Percentiles rank a stretch among this genome's conserved stretches.
phyloP scores from a whole-genome alignment of 495 filamentous ascomycete species.

The Trichoderma parareesei region DNA sequence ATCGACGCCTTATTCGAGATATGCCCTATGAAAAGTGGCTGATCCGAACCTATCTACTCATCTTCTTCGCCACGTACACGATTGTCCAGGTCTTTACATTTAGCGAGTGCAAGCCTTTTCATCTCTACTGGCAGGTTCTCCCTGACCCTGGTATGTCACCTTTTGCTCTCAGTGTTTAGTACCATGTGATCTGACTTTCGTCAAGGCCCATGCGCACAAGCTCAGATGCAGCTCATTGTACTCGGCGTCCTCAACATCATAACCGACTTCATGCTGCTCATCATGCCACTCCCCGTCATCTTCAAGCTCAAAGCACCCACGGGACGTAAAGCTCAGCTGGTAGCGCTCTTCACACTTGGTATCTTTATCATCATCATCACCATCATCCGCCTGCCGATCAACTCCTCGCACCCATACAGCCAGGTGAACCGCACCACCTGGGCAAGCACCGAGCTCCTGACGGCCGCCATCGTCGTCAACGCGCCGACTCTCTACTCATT shows the following conservation, averaged over 20 bases:
- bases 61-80: constrained; percentile 24
- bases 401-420: constrained; percentile 23
- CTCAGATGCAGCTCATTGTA: constrained; percentile 31
- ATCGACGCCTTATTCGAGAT: not conserved
- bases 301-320: constrained; percentile 24
- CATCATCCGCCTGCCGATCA: constrained; percentile 29
- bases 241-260: constrained; percentile 34
- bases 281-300: constrained; percentile 33
- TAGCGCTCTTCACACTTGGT: constrained; percentile 31
- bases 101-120: constrained; percentile 37
- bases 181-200: not conserved
- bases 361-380: constrained; percentile 36
- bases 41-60: not conserved
- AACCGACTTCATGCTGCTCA: constrained; percentile 36
- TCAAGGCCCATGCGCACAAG: constrained; percentile 29
- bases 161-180: not conserved
- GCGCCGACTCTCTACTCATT: constrained; percentile 29
- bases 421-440: constrained; percentile 36
- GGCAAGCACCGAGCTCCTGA: constrained; percentile 35
- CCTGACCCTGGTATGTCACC: constrained; percentile 23
- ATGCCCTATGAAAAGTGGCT: not conserved
- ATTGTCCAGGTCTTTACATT: constrained; percentile 32
- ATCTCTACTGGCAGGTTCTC: constrained; percentile 35
- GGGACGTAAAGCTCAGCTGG: constrained; percentile 29
- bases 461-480: constrained; percentile 38